phyloP scores from a whole-genome alignment of 1,139 yeast genomes.

The Zygoascus meyerae region DNA sequence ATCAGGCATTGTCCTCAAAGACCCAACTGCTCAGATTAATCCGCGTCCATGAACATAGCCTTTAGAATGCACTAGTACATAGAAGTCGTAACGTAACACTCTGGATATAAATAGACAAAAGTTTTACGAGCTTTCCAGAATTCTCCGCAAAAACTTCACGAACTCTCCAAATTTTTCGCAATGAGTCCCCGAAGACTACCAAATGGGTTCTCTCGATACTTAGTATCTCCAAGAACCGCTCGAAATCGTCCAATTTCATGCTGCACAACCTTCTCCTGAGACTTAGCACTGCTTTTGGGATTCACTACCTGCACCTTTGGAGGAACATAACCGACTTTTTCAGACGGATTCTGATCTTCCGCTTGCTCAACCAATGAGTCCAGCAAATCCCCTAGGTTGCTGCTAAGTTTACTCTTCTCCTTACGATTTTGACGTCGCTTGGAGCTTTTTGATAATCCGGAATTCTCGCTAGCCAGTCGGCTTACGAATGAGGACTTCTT shows the following conservation, averaged over 20 bases:
- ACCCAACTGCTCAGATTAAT: too few relatives aligned
- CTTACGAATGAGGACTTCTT: conserved; percentile 19
- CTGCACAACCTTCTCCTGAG: conserved; percentile 29
- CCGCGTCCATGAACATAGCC: too few relatives aligned
- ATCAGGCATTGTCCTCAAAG: too few relatives aligned
- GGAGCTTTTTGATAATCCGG: conserved; percentile 29
- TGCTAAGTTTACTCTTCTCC: conserved; percentile 26
- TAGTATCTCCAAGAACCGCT: conserved; percentile 20
- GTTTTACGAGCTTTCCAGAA: too few relatives aligned
- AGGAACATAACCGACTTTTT: conserved; percentile 15
- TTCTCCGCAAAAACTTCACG: background rate
- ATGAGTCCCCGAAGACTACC: conserved; percentile 19
- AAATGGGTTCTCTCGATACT: conserved; percentile 27
- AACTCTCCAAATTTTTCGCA: conserved; percentile 4
- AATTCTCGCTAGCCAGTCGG: conserved; percentile 13
- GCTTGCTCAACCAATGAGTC: conserved; percentile 27
- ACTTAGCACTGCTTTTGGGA: conserved; percentile 27
- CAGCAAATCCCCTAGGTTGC: conserved; percentile 29
- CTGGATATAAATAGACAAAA: too few relatives aligned
- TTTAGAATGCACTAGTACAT: too few relatives aligned
- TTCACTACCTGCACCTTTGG: conserved; percentile 18
- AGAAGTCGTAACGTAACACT: too few relatives aligned
- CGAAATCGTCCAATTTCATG: conserved; percentile 29
- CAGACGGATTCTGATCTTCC: conserved; percentile 14
- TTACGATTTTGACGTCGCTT: conserved; percentile 24